phyloP scores from a whole-genome alignment of 1,139 yeast genomes.

The Geotrichum cucujoidarum region DNA sequence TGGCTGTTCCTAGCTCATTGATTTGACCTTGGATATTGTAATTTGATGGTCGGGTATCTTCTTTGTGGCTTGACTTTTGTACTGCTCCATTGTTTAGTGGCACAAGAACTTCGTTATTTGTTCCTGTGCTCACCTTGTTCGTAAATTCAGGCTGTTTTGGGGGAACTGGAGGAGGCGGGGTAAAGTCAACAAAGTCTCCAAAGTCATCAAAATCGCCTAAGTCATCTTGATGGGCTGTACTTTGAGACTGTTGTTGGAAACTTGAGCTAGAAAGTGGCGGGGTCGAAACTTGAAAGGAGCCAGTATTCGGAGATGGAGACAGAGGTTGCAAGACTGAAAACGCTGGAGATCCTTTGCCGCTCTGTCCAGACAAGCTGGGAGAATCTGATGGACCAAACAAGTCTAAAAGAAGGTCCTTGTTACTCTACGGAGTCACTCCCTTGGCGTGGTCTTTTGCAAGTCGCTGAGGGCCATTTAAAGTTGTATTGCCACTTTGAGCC shows the following conservation, averaged over 20 bases:
- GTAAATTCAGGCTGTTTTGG: not conserved
- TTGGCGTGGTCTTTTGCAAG: not conserved
- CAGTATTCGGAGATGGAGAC: constrained; percentile 5
- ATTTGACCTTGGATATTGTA: constrained; percentile 17
- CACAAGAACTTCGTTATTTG: too few relatives aligned
- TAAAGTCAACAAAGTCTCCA: constrained; percentile 25
- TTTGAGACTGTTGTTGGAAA: not conserved
- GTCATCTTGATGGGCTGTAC: not conserved
- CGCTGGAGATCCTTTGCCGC: not conserved
- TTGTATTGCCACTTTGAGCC: not conserved
- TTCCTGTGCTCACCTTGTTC: too few relatives aligned
- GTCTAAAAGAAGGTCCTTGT: not conserved
- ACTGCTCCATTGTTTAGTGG: too few relatives aligned
- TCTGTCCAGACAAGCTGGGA: not conserved
- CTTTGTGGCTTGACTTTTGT: too few relatives aligned
- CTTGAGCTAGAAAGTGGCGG: not conserved
- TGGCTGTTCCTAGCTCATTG: constrained; percentile 12
- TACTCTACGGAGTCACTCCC: not conserved
- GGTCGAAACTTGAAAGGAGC: too few relatives aligned
- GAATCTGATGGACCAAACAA: not conserved
- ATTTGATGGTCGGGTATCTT: too few relatives aligned
- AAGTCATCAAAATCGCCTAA: constrained; percentile 25
- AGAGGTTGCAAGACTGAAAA: constrained; percentile 5
- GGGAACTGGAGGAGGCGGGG: not conserved
- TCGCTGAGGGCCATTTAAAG: not conserved